Conservation (phyloP, 192 early-diverging fungal species). For the Obelidium mucronatum region DNA sequence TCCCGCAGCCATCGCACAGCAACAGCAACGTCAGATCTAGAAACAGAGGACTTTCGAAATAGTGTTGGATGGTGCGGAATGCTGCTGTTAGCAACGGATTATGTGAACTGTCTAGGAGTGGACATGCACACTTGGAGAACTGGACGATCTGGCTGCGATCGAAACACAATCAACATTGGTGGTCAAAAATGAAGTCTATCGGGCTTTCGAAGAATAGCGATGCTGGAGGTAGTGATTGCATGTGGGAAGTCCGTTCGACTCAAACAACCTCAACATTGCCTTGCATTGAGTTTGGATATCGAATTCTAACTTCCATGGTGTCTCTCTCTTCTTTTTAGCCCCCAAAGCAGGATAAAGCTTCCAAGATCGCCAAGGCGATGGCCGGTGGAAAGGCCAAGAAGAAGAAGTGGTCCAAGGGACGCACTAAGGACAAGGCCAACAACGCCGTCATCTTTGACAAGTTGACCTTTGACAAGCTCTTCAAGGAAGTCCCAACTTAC, state of each 20-base stretch:
- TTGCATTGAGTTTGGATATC: not conserved
- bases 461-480: slow-evolving; percentile 96
- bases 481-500: slow-evolving; percentile 99
- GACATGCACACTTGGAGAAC: not conserved
- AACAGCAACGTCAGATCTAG: not conserved
- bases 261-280: not conserved
- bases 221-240: not conserved
- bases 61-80: not conserved
- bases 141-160: no score
- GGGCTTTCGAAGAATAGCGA: not conserved
- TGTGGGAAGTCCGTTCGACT: not conserved
- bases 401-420: slow-evolving; percentile 99
- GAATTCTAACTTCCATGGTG: not conserved
- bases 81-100: not conserved
- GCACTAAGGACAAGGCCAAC: slow-evolving; percentile 99
- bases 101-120: not conserved
- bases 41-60: not conserved
- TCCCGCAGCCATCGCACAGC: not conserved
- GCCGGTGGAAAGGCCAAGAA: slow-evolving; percentile 43
- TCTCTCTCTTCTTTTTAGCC: slow-evolving; percentile 5
- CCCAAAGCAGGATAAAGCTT: slow-evolving; percentile 34
- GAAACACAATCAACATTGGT: no score
- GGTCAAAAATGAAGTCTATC: no score
- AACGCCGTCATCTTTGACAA: slow-evolving; percentile 98
- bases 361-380: slow-evolving; percentile 34